phyloP scores from a whole-genome alignment of 2,329 filamentous ascomycete genomes.

The Diaporthe sp. region DNA sequence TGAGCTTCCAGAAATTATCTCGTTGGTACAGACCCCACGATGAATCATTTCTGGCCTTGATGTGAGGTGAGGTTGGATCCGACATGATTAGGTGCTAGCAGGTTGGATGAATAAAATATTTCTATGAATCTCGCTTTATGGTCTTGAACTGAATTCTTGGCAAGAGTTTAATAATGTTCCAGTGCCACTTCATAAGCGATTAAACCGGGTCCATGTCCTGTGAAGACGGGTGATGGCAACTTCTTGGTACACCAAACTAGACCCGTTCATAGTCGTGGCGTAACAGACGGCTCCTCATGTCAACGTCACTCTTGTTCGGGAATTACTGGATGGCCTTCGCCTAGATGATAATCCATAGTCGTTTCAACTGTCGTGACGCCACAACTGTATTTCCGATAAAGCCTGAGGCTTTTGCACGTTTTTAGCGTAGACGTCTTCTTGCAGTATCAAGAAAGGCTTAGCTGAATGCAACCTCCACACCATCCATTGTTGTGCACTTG shows the following conservation, averaged over 20 bases:
- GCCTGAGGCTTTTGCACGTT: not conserved
- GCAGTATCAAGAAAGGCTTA: not conserved
- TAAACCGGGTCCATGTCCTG: not conserved
- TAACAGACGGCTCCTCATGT: slow-evolving; percentile 9
- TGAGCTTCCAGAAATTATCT: slow-evolving; percentile 42
- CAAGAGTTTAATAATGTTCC: not conserved
- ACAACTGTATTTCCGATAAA: not conserved
- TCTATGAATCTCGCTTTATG: not conserved
- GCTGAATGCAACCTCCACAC: not conserved
- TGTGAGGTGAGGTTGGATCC: slow-evolving; percentile 39
- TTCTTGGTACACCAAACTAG: slow-evolving; percentile 18
- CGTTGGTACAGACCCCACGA: slow-evolving; percentile 42
- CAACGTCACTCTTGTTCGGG: slow-evolving; percentile 13
- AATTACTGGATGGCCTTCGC: slow-evolving; percentile 1
- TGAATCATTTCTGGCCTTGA: slow-evolving; percentile 40
- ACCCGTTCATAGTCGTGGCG: slow-evolving; percentile 17
- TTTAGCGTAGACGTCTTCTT: not conserved
- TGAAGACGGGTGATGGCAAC: not conserved
- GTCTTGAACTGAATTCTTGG: not conserved
- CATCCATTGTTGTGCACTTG: not conserved
- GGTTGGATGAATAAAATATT: not conserved
- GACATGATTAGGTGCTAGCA: slow-evolving; percentile 1
- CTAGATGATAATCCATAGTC: not conserved
- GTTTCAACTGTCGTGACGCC: slow-evolving; percentile 5
- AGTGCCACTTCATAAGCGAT: not conserved